Base-by-base conservation (phyloP, 768 basidiomycete genomes). In the Rhodosporidiobolus odoratus region DNA sequence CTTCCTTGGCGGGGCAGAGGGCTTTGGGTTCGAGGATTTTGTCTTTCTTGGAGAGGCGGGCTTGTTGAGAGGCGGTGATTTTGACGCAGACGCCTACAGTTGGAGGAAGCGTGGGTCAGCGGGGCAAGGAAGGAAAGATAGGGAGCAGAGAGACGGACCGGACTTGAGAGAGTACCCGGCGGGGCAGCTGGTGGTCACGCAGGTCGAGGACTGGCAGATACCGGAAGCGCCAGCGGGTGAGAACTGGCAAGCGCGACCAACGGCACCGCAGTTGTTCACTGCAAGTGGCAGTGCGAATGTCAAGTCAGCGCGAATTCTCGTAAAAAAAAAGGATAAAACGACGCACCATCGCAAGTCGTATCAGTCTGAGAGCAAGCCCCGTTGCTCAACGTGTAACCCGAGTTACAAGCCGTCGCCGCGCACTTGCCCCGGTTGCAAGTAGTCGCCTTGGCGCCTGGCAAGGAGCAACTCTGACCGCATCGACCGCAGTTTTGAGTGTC, bases 81-180 rank as follows among this genome's bases (percentile, higher is more conserved):
- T 66, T 54, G 63, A 65, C 59, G 54, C 72, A 73, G 34, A 69
- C 64, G n/a, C 61, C 62, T 68, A 56, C n/a, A n/a, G n/a, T n/a
- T 2, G 32, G 5, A 19, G 50, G 38, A 2, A 30, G 23, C 7
- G 32, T 4, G 0, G 65, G n/a, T 17, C 2, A 50, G 34, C 30
- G 40, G 0, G 25, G 16, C 10, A 23, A 47, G 2, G 40, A 38
- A 35, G 6, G 40, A 41, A 35, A n/a, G n/a, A n/a, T n/a, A n/a
- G n/a, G n/a, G n/a, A n/a, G n/a, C n/a, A 21, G 6, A 10, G 40
- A 45, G 23, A 58, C 67, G 40, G 0, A 68, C 67, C 69, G 21
- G 13, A 13, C 4, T 21, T 47, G 67, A 73, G 67, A 4, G 48
- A 40, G 67, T 62, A 69, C 47, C 58, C 67, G 35, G 40, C 23